Evolutionary conservation across 179 eudicot species (phyloP), one percentile per base, ranked within the genome.

Genomic region (Camellia oleifera): DNA sequence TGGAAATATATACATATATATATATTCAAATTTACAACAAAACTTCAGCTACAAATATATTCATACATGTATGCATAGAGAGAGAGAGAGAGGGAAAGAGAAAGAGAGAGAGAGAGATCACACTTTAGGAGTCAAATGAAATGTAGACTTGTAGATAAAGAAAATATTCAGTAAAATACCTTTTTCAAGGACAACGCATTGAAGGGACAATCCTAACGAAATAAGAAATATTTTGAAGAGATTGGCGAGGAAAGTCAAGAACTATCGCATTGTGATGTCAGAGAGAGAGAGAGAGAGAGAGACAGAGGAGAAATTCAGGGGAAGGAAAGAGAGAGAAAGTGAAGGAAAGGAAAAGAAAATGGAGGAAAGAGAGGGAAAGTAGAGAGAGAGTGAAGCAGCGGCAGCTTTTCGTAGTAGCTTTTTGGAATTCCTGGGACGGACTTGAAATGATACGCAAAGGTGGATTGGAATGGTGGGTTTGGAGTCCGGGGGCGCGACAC

Each of bases 391-490:
- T 5, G 50, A 50, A 12, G 4, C 4, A 46, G 52, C 45, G 56
- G 72, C 11, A 40, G 52, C 72, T 68, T 68, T 32, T 32, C 48
- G 32, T 4, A 45, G 18, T 18, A 18, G 56, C 58, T 44, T 46
- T 60, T 62, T 48, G 60, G 45, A 44, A 6, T 63, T 77, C 79
- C n/a, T 48, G 13, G 32, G 42, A 77, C 67, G 61, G 72, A 23
- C 69, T 12, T 23, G 11, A 48, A 48, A 5, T 77, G 17, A 7
- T 64, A 7, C 13, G 17, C 14, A 7, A 58, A 20, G 58, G 40
- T 2, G 44, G 6, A 64, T 46, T 76, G 42, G n/a, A 76, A 50
- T 3, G 18, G 4, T 12, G 45, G 58, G 46, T 46, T 74, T 64
- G 13, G 71, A 23, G 26, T 76, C 79, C 46, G 20, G 7, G 10